Base-by-base conservation (phyloP, 1,284 basidiomycete species). In the Ganoderma resinaceum region DNA sequence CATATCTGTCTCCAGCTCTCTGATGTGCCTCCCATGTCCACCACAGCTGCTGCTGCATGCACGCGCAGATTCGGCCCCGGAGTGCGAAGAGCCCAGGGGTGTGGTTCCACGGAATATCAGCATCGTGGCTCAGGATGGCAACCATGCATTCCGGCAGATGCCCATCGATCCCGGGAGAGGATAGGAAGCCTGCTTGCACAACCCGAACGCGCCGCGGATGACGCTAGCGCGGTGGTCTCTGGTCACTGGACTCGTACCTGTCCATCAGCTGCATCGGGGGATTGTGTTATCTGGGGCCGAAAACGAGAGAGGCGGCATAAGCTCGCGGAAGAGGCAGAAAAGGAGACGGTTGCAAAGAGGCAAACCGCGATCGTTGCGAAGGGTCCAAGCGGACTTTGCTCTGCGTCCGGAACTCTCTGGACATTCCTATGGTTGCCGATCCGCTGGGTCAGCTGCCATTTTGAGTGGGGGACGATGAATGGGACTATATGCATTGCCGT, bases 31-130 rank as follows among this genome's bases (percentile, higher is more conserved):
- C 37, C 9, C 33, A 33, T 20, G 20, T 20, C 61, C 61, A 26
- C 59, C 43, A 4, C 40, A 7, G 35, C 23, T 61, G 16, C 7
- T 26, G 43, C n/a, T 23, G 37, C 62, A 66, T 59, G 63, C 63
- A 11, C 38, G 53, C 61, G 63, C 67, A 61, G 35, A 23, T 38
- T 66, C 71, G 69, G 71, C 61, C 53, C 71, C 71, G 71, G 67
- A 65, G 55, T 61, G 71, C 71, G 71, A 66, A 60, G 71, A 66
- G 57, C 68, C 71, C 65, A 63, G 29, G 16, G 38, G 9, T 8
- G 8, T n/a, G 66, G 65, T 40, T 55, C 66, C 43, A 37, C 29
- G 37, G 60, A 64, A 65, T 38, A 62, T 61, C 40, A 38, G 59
- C 65, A 52, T n/a, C 18, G 29, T 23, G 37, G 5, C 62, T 64